phyloP scores from a whole-genome alignment of 768 basidiomycete species.

The Mycena rosella region DNA sequence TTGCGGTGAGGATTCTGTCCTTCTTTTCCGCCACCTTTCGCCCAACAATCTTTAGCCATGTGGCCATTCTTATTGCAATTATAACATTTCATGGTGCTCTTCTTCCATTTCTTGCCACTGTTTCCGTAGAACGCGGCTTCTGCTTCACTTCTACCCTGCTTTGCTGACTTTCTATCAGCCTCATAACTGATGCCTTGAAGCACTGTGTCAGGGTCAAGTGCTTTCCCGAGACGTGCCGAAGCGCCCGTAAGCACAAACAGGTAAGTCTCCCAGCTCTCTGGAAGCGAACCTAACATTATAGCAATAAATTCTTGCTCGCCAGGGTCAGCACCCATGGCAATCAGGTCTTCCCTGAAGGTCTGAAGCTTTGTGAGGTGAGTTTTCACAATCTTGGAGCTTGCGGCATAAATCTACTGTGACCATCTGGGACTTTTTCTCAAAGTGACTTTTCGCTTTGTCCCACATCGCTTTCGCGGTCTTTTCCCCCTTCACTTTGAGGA shows the following conservation, averaged over 20 bases:
- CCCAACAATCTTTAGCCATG: slow-evolving; percentile 49
- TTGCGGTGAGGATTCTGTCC: slow-evolving; percentile 46
- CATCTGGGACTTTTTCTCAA: not conserved
- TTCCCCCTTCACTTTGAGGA: not conserved
- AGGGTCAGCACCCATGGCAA: not conserved
- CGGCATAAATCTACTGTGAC: not conserved
- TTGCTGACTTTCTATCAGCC: not conserved
- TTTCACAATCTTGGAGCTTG: not conserved
- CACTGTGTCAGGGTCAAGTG: slow-evolving; percentile 6
- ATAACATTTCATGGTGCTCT: slow-evolving; percentile 36
- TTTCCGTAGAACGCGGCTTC: slow-evolving; percentile 22
- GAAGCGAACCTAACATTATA: not conserved
- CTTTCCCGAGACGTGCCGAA: slow-evolving; percentile 7
- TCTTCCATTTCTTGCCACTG: slow-evolving; percentile 6
- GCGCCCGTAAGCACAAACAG: slow-evolving; percentile 14
- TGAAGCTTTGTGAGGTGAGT: not conserved
- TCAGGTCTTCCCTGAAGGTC: not conserved
- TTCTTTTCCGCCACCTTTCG: slow-evolving; percentile 52
- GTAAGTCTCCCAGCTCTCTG: slow-evolving; percentile 3
- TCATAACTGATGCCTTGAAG: slow-evolving; percentile 7
- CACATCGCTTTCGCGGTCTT: not conserved
- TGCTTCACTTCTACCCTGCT: not conserved
- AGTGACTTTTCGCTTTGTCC: not conserved
- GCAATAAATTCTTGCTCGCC: not conserved
- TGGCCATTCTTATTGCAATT: slow-evolving; percentile 51